Evolutionary conservation across 192 early-diverging fungal genomes (phyloP), one percentile per base, ranked within the genome.

Genomic region (Fimicolochytrium jonesii): DNA sequence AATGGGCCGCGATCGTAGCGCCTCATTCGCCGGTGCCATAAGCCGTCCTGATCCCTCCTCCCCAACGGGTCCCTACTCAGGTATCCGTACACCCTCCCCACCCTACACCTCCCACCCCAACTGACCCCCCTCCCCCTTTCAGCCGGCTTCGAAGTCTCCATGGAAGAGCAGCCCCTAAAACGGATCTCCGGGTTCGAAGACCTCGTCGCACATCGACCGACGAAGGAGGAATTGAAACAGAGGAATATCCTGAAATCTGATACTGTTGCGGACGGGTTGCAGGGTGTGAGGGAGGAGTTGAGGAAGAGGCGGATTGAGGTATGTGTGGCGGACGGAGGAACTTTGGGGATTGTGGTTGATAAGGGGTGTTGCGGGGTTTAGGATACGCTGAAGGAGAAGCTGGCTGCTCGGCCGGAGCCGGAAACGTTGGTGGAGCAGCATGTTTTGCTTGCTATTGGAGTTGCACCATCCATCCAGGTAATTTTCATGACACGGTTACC

Each of bases 231-330:
- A 13, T 34, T 56, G 15, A 25, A 36, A 9, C 13, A 56, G 13
- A 13, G 53, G 17, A 56, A 56, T 25, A 56, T 56, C 25, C 34
- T 56, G 5, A 29, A 25, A 17, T 34, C 53, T 13, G 53, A 56
- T 56, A 56, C 30, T 35, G 34, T 56, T 30, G 13, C 53, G 13
- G 32, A 34, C 28, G 53, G 6, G 11, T 36, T 56, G n/a, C 7
- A 9, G n/a, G 53, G 53, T 18, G 53, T 35, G 11, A 28, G 36
- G 25, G 53, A 56, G 30, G 31, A 56, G 32, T 35, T 56, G 53
- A 56, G 36, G 15, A 56, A 56, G 32, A 28, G 36, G 17, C 30
- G 30, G 6, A 56, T 56, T 56, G 53, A 56, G 23, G 48, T 50
- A 50, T n/a, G n/a, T n/a, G n/a, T n/a, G n/a, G n/a, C n/a, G n/a